Percentiles rank a stretch among this genome's conserved stretches.
Conservation (phyloP, 495 filamentous ascomycete genomes). For the Apodospora peruviana region DNA sequence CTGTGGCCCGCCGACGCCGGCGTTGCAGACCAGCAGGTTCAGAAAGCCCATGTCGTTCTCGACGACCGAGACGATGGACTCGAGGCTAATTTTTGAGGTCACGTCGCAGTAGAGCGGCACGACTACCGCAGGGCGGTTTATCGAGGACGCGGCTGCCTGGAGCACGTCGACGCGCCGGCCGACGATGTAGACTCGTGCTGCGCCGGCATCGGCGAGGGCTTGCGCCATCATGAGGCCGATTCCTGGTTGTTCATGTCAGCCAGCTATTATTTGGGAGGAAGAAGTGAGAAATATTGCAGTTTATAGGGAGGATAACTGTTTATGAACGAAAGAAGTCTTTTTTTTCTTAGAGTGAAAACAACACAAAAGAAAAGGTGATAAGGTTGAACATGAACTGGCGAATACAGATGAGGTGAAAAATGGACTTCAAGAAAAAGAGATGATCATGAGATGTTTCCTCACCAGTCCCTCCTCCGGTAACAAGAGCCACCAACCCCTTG, state of each 20-base stretch:
- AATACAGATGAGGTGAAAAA: neutral
- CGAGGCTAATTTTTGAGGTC: slow-evolving; percentile 56
- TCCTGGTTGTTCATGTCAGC: slow-evolving; percentile 31
- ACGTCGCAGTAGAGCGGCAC: slow-evolving; percentile 62
- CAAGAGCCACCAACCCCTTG: slow-evolving; percentile 54
- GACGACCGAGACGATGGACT: slow-evolving; percentile 46
- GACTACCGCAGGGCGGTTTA: slow-evolving; percentile 34
- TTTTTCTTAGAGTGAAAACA: no score
- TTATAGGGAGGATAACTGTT: no score
- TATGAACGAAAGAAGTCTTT: no score
- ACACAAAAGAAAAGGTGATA: neutral
- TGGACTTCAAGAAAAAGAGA: neutral
- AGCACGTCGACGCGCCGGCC: slow-evolving; percentile 58
- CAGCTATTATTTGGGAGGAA: neutral
- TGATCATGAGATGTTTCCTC: neutral
- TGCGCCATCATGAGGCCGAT: slow-evolving; percentile 64
- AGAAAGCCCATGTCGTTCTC: slow-evolving; percentile 51
- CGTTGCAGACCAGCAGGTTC: slow-evolving; percentile 64
- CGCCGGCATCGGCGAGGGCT: slow-evolving; percentile 54
- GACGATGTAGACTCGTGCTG: slow-evolving; percentile 64
- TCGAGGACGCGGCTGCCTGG: slow-evolving; percentile 38
- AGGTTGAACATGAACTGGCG: neutral
- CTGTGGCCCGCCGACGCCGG: slow-evolving; percentile 54
- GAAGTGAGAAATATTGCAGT: no score
- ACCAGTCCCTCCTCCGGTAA: slow-evolving; percentile 62